A percentile compares a stretch with the other conserved stretches of the same genome.
Evolutionary conservation across 331 rosid species (phyloP).

Genomic region (Quercus phellos): DNA sequence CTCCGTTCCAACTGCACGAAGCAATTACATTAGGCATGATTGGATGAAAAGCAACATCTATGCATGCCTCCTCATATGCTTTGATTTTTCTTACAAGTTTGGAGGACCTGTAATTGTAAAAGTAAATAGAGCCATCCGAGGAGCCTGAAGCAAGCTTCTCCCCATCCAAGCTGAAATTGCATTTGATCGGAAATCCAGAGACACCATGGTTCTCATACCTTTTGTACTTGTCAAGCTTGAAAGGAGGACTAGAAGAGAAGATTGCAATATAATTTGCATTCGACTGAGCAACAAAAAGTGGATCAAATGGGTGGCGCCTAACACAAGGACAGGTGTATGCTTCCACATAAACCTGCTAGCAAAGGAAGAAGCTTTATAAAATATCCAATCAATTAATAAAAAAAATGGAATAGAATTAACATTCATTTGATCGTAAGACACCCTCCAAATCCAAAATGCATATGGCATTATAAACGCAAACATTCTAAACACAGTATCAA

Average conservation of each 20-base stretch:
- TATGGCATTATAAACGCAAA: background rate
- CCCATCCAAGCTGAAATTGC: constrained; percentile 74
- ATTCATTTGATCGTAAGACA: background rate
- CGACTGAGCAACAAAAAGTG: constrained; percentile 75
- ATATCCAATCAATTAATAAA: constrained; percentile 12
- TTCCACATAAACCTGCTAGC: constrained; percentile 76
- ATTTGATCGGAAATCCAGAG: constrained; percentile 79
- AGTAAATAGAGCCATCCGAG: constrained; percentile 69
- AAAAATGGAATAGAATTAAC: background rate
- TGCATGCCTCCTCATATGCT: constrained; percentile 67
- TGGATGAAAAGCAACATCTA: constrained; percentile 70
- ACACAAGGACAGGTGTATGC: constrained; percentile 85
- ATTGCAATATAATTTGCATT: constrained; percentile 74
- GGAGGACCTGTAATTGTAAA: constrained; percentile 59
- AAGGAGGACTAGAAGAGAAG: constrained; percentile 68
- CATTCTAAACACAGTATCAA: background rate
- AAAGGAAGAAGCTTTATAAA: constrained; percentile 20
- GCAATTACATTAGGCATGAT: constrained; percentile 64
- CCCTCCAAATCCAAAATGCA: background rate
- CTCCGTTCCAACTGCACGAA: constrained; percentile 81
- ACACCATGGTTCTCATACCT: constrained; percentile 72
- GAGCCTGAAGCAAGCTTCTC: constrained; percentile 74
- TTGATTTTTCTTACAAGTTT: constrained; percentile 60
- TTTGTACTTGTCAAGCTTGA: constrained; percentile 81
- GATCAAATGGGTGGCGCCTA: constrained; percentile 68